Conservation (phyloP, 805 yeast species). For the Myxozyma monticola region DNA sequence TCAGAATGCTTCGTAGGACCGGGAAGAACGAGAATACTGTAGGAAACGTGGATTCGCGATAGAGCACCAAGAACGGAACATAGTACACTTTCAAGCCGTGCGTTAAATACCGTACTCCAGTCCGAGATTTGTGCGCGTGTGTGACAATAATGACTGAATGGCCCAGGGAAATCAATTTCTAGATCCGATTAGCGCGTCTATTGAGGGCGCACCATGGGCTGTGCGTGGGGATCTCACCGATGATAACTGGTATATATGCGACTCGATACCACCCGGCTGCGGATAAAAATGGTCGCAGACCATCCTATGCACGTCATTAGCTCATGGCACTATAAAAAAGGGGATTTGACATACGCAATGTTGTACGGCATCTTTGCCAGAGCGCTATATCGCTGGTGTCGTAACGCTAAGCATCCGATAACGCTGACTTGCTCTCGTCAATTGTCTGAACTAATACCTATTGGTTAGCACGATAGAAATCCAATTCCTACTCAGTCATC, state of each 20-base stretch:
- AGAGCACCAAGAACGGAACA: conserved; percentile 77
- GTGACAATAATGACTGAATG: conserved; percentile 61
- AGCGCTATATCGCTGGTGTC: too few relatives aligned
- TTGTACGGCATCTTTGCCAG: conserved; percentile 39
- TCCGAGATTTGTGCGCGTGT: conserved; percentile 80
- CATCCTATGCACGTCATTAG: conserved; percentile 48
- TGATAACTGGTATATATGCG: conserved; percentile 88
- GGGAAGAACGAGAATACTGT: conserved; percentile 89
- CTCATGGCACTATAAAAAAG: not conserved
- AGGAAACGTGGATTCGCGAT: conserved; percentile 83
- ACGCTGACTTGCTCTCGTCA: too few relatives aligned
- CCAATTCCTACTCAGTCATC: too few relatives aligned
- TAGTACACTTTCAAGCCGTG: conserved; percentile 93
- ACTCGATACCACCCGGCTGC: conserved; percentile 97
- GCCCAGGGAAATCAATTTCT: conserved; percentile 33
- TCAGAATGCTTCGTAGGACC: conserved; percentile 73
- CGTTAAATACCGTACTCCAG: conserved; percentile 78
- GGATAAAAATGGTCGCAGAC: conserved; percentile 97
- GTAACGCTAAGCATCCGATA: too few relatives aligned
- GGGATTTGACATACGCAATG: conserved; percentile 35
- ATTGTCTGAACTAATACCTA: too few relatives aligned
- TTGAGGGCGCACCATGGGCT: not conserved
- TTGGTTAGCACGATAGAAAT: too few relatives aligned
- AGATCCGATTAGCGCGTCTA: not conserved
- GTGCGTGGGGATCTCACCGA: conserved; percentile 38